Conservation (phyloP, 805 yeast genomes). For the Spencermartinsiella europaea region DNA sequence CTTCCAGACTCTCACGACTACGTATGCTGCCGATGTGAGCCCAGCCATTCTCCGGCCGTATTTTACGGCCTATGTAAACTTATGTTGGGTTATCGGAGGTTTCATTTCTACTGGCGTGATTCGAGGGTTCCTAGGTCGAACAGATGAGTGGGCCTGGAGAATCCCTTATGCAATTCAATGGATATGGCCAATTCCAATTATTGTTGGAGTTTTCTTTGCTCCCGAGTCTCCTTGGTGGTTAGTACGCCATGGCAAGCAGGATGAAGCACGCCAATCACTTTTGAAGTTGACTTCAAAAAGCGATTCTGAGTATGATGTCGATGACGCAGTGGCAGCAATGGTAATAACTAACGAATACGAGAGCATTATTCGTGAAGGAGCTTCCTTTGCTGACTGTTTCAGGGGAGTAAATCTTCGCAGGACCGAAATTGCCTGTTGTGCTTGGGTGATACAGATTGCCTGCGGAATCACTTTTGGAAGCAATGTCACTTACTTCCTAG, state of each 20-base stretch:
- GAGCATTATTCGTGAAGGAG: too few relatives aligned
- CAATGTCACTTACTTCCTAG: conserved; percentile 44
- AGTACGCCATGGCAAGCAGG: conserved; percentile 36
- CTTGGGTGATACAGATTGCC: conserved; percentile 16
- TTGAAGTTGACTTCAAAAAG: conserved; percentile 27
- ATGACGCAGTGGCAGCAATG: conserved; percentile 14
- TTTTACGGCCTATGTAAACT: conserved; percentile 45
- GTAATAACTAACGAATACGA: conserved; percentile 34
- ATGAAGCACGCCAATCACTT: conserved; percentile 41
- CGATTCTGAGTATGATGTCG: conserved; percentile 15
- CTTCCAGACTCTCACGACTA: conserved; percentile 45
- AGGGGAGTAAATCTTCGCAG: conserved; percentile 44
- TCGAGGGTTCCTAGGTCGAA: conserved; percentile 27
- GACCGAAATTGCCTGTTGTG: conserved; percentile 45
- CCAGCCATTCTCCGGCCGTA: conserved; percentile 46
- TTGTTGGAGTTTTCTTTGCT: conserved; percentile 38
- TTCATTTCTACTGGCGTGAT: conserved; percentile 48
- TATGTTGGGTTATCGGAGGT: conserved; percentile 55
- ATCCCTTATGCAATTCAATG: conserved; percentile 57
- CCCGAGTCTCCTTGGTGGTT: conserved; percentile 56
- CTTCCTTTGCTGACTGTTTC: conserved; percentile 40
- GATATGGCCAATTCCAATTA: conserved; percentile 52
- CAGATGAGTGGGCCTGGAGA: conserved; percentile 39
- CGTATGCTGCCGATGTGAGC: conserved; percentile 52
- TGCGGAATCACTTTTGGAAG: conserved; percentile 20